phyloP scores from a whole-genome alignment of 192 early-diverging fungal species.

The Podila clonocystis region DNA sequence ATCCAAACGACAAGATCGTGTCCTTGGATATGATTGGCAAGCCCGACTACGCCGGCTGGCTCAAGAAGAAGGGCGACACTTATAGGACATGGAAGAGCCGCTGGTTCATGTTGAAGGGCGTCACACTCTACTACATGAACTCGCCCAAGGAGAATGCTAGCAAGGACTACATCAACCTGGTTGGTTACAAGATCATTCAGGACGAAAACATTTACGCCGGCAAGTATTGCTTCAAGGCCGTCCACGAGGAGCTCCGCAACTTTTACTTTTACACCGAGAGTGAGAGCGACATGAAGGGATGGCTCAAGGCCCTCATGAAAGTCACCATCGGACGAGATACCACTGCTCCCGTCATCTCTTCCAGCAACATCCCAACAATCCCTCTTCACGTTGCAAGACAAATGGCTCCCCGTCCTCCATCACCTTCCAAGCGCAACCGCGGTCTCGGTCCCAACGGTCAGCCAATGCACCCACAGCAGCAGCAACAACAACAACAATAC shows the following conservation, averaged over 20 bases:
- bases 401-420: slow-evolving; percentile 63
- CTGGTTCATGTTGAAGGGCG: slow-evolving; percentile 67
- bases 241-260: slow-evolving; percentile 61
- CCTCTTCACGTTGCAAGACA: slow-evolving; percentile 61
- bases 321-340: slow-evolving; percentile 63
- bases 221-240: slow-evolving; percentile 67
- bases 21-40: slow-evolving; percentile 24
- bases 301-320: slow-evolving; percentile 68
- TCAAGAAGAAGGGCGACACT: slow-evolving; percentile 63
- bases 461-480: slow-evolving; percentile 17
- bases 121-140: slow-evolving; percentile 64
- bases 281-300: slow-evolving; percentile 51
- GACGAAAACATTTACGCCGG: slow-evolving; percentile 64
- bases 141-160: slow-evolving; percentile 57
- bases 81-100: slow-evolving; percentile 68
- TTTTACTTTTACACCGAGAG: slow-evolving; percentile 67
- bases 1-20: slow-evolving; percentile 21
- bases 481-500: slow-evolving; percentile 18
- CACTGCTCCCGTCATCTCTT: slow-evolving; percentile 62
- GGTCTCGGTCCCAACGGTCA: slow-evolving; percentile 25
- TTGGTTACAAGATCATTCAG: slow-evolving; percentile 63
- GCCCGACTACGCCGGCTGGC: slow-evolving; percentile 66
- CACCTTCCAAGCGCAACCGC: slow-evolving; percentile 23
- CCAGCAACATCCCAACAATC: slow-evolving; percentile 62
- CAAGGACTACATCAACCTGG: slow-evolving; percentile 63